Evolutionary conservation across 495 filamentous ascomycete species (phyloP).

Genomic region (Hypomontagnella submonticulosa): DNA sequence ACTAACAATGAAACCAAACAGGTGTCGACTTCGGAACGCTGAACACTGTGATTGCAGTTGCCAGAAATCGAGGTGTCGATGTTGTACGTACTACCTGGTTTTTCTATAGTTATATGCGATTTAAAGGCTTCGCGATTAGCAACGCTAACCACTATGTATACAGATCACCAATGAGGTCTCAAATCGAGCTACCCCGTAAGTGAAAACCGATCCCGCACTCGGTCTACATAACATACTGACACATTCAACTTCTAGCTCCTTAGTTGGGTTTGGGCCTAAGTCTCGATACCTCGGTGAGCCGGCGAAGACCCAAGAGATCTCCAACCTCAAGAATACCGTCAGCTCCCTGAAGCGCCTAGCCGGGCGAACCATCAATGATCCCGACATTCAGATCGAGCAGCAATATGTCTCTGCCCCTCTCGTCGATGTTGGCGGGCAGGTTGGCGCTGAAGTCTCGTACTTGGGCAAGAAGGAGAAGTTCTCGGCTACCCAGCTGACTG

Average conservation of each 20-base stretch:
- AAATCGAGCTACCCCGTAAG: constrained; percentile 97
- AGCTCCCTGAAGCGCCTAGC: constrained; percentile 89
- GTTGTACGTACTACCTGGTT: constrained; percentile 86
- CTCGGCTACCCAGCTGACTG: constrained; percentile 87
- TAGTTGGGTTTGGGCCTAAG: constrained; percentile 95
- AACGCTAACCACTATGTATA: constrained; percentile 36
- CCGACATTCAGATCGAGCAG: constrained; percentile 91
- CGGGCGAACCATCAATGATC: constrained; percentile 85
- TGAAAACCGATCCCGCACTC: constrained; percentile 45
- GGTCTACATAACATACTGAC: constrained; percentile 25
- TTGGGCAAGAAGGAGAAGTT: constrained; percentile 95
- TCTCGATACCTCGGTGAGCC: constrained; percentile 92
- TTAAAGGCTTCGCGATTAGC: not conserved
- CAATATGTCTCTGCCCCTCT: constrained; percentile 88
- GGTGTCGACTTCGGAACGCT: constrained; percentile 97
- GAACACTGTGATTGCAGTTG: constrained; percentile 97
- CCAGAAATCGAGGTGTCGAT: constrained; percentile 97
- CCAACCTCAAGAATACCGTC: constrained; percentile 99
- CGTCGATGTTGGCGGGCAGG: constrained; percentile 90
- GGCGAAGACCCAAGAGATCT: constrained; percentile 98
- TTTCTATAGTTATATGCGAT: not conserved
- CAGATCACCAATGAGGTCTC: constrained; percentile 99
- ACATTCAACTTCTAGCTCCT: constrained; percentile 66
- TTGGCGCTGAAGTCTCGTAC: constrained; percentile 94
- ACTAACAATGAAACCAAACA: constrained; percentile 39